Base-by-base conservation (phyloP, 2,329 filamentous ascomycete genomes). In the Berkeleyomyces basicola region DNA sequence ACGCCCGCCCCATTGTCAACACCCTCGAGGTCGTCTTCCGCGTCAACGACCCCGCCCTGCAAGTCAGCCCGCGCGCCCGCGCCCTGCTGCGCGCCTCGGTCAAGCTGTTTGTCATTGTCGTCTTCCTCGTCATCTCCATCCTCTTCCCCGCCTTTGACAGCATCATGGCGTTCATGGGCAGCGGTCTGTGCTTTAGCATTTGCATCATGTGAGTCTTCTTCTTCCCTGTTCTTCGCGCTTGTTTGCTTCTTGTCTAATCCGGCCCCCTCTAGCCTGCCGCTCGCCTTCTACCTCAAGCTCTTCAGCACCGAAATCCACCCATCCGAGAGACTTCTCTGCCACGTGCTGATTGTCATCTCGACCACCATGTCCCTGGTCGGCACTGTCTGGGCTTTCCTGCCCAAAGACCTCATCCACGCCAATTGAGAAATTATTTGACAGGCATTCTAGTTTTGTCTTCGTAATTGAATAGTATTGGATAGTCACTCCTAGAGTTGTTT, bases 111-210 rank as follows among this genome's bases (percentile, higher is more conserved):
- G 83, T 84, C 11, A 80, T 90, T 14, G 67, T 87, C n/a, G 67
- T 86, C 2, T 88, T 96, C 68, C 80, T 96, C 40, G 70, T 82
- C 58, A 87, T 96, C 64, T 84, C 91, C 5, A 77, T 83, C 58
- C 65, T 78, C 1, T 82, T 83, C 69, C 90, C 91, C 0, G 82
- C 83, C 0, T 96, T 96, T 70, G 90, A 96, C 71, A 85, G 85
- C 61, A 91, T 96, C 70, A 95, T 95, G 85, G 87, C 88, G 3
- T 85, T 96, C 66, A 84, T 97, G 75, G 92, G 93, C 10, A 89
- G 87, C 46, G 87, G 90, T 3, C 80, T 96, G 14, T 96, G 92
- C 74, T 96, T 96, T 69, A 89, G 88, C 16, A 95, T 97, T 67
- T 97, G 92, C 74, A 85, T 97, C 67, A 90, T 95, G 72, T 78